These are phyloP conservation scores for Didymella segeticola DNA, from an alignment of 2,329 filamentous ascomycete genomes.

Conservation along the genomic window DNA sequence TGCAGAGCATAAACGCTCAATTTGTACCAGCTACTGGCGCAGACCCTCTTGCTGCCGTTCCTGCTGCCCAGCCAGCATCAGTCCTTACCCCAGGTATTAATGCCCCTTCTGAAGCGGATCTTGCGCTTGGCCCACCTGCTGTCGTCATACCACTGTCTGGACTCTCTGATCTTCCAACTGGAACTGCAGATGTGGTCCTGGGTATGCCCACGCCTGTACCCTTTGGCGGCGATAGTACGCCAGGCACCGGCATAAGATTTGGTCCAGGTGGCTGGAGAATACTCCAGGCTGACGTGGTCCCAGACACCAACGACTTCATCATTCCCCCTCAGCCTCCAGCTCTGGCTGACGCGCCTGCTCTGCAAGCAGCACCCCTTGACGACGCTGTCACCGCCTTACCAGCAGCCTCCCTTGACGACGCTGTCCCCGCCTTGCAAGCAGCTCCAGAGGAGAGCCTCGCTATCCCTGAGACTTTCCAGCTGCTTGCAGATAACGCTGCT, in stretches of 20 bases:
- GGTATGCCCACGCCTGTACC: constrained; percentile 2
- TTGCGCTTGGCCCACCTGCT: neutral
- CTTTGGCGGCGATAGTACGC: neutral
- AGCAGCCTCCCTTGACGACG: neutral
- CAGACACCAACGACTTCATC: neutral
- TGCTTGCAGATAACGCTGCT: too few species aligned
- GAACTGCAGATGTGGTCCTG: constrained; percentile 13
- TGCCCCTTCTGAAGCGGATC: constrained; percentile 1
- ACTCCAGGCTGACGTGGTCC: neutral
- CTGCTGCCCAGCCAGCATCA: neutral
- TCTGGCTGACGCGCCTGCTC: too few species aligned
- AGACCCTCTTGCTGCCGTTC: neutral
- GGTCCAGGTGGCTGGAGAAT: neutral
- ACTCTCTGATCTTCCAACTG: neutral
- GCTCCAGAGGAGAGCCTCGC: too few species aligned
- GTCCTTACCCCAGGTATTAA: constrained; percentile 9
- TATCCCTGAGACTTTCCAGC: too few species aligned
- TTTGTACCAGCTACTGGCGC: neutral
- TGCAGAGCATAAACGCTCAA: constrained; percentile 15
- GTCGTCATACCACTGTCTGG: neutral
- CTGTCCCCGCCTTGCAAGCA: too few species aligned
- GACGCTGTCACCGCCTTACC: too few species aligned
- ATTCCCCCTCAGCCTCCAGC: neutral
- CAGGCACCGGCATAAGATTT: constrained; percentile 7
- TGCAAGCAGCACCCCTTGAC: too few species aligned